Evolutionary conservation across 768 basidiomycete genomes (phyloP).

Genomic region (Hygrocybe coccinea): DNA sequence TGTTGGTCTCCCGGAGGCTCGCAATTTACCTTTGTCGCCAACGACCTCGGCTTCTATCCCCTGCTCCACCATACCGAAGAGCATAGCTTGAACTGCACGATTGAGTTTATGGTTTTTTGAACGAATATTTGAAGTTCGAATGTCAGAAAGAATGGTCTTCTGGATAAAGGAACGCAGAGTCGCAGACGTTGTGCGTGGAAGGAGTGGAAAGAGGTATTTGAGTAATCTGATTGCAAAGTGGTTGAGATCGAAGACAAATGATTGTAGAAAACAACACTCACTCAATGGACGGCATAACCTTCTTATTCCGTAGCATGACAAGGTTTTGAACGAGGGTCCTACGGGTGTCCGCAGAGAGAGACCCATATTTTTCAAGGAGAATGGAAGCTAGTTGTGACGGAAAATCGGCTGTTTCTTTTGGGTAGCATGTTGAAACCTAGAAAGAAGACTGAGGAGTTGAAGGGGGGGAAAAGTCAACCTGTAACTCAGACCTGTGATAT

Average conservation of each 20-base stretch:
- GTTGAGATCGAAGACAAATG: conserved; percentile 1
- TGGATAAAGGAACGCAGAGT: conserved; percentile 81
- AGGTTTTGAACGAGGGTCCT: conserved; percentile 85
- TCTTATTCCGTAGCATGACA: conserved; percentile 89
- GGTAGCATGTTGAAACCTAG: conserved; percentile 90
- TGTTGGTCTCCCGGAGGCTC: conserved; percentile 36
- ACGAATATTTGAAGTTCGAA: conserved; percentile 82
- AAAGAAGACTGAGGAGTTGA: neutral
- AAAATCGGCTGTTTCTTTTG: conserved; percentile 82
- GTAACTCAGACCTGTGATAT: conserved; percentile 65
- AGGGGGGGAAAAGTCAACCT: neutral
- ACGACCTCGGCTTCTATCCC: conserved; percentile 79
- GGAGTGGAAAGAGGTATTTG: conserved; percentile 86
- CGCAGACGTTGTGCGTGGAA: conserved; percentile 89
- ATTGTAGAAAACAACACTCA: conserved; percentile 36
- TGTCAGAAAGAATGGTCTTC: conserved; percentile 89
- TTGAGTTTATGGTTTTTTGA: conserved; percentile 95
- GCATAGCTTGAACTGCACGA: conserved; percentile 89
- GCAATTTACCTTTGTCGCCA: conserved; percentile 79
- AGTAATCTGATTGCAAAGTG: conserved; percentile 57
- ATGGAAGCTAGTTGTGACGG: conserved; percentile 74
- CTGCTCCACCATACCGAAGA: conserved; percentile 93
- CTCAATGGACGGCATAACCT: conserved; percentile 90
- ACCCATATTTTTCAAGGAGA: conserved; percentile 72
- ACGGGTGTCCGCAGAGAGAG: conserved; percentile 73